A percentile compares a stretch with the other conserved stretches of the same genome.
These are phyloP conservation scores for Cercospora sojina DNA, from an alignment of 2,329 filamentous ascomycete species.

Conservation along the genomic window DNA sequence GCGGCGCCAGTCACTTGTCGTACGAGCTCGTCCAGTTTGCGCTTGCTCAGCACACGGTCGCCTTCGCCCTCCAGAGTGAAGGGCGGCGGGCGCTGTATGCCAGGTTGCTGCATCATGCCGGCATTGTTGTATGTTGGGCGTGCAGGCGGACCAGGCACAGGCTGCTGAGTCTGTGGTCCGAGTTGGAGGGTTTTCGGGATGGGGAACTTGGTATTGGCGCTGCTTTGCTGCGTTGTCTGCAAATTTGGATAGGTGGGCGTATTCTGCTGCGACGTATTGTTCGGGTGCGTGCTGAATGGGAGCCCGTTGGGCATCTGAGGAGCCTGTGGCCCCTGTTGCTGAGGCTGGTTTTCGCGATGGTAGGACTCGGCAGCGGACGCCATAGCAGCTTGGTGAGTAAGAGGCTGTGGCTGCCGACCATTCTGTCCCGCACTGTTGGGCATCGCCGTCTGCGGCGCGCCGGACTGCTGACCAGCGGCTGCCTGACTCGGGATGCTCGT, in stretches of 20 bases:
- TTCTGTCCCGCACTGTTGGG: constrained; percentile 24
- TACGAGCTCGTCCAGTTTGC: constrained; percentile 93
- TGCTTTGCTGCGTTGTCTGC: constrained; percentile 29
- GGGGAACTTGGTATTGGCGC: constrained; percentile 65
- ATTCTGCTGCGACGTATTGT: constrained; percentile 28
- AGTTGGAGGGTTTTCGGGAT: constrained; percentile 80
- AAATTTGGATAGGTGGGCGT: constrained; percentile 29
- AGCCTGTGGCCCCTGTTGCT: constrained; percentile 23
- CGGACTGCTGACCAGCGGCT: constrained; percentile 25
- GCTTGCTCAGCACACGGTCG: constrained; percentile 92
- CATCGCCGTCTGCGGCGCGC: constrained; percentile 23
- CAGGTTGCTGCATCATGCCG: constrained; percentile 84
- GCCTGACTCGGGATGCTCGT: constrained; percentile 26
- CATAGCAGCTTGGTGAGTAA: constrained; percentile 49
- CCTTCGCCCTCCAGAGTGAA: constrained; percentile 90
- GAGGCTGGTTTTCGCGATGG: constrained; percentile 19
- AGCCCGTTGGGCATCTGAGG: constrained; percentile 30
- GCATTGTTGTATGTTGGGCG: constrained; percentile 85
- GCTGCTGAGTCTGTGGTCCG: constrained; percentile 67
- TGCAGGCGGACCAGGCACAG: constrained; percentile 68
- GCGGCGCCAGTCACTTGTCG: constrained; percentile 86
- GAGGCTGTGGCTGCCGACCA: constrained; percentile 34
- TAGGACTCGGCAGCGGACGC: constrained; percentile 37
- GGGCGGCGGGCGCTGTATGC: constrained; percentile 74
- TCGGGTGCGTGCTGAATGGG: constrained; percentile 24